phyloP scores from a whole-genome alignment of 768 basidiomycete species.

The Tricholoma terreum region DNA sequence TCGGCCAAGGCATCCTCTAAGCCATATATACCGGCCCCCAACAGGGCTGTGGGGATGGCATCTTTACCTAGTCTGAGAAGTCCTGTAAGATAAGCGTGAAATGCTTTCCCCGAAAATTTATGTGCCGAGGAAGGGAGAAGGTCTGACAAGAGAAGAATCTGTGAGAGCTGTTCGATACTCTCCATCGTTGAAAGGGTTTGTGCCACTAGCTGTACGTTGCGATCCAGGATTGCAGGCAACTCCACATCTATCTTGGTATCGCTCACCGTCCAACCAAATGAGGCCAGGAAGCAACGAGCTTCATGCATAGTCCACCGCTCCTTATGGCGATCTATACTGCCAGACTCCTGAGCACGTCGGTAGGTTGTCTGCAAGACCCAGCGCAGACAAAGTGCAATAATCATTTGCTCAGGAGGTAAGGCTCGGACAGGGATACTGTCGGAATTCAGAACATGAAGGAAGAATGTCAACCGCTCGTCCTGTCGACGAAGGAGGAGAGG shows the following conservation, averaged over 20 bases:
- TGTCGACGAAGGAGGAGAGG: conserved; percentile 50
- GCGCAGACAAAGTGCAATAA: conserved; percentile 55
- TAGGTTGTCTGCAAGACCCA: conserved; percentile 58
- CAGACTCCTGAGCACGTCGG: conserved; percentile 46
- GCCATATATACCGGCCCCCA: conserved; percentile 45
- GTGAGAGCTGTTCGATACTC: conserved; percentile 55
- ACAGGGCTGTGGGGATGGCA: conserved; percentile 33
- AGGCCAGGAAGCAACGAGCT: conserved; percentile 54
- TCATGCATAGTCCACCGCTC: conserved; percentile 72
- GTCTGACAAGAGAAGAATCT: conserved; percentile 56
- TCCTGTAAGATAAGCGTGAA: conserved; percentile 53
- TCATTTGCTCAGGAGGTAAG: conserved; percentile 44
- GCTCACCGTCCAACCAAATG: conserved; percentile 35
- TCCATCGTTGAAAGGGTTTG: conserved; percentile 61
- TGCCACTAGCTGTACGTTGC: conserved; percentile 66
- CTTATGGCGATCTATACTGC: conserved; percentile 55
- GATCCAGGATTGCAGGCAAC: conserved; percentile 44
- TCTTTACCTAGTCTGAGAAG: conserved; percentile 16
- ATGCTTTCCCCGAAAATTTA: conserved; percentile 54
- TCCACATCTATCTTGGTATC: conserved; percentile 7
- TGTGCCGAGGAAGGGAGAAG: conserved; percentile 44
- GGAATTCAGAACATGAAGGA: conserved; percentile 57
- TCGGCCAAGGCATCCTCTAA: conserved; percentile 48
- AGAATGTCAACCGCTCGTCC: conserved; percentile 49
- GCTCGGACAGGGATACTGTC: conserved; percentile 45